A percentile compares a stretch with the other conserved stretches of the same genome.
Conservation (phyloP, 2,329 filamentous ascomycete genomes). For the Botryosphaeria dothidea region DNA sequence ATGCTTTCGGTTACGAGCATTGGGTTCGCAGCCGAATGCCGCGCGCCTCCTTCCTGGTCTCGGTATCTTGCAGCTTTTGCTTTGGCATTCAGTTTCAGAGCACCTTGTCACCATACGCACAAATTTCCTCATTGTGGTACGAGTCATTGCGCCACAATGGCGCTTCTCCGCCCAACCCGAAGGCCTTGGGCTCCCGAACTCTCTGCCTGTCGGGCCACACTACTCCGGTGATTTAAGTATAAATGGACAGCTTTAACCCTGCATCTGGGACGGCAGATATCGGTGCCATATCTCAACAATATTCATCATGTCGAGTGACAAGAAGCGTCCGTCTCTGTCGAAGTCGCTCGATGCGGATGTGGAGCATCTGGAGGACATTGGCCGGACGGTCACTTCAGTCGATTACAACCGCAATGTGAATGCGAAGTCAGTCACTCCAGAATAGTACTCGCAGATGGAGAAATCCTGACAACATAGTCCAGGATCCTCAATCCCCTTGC, state of each 20-base stretch:
- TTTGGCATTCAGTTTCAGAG: background rate
- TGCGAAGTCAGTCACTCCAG: slow-evolving; percentile 27
- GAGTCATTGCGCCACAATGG: background rate
- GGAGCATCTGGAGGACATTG: slow-evolving; percentile 21
- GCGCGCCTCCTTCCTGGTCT: background rate
- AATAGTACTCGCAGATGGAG: background rate
- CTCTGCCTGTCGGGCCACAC: background rate
- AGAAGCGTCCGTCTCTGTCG: slow-evolving; percentile 7
- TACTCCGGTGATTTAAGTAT: background rate
- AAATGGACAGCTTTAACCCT: background rate
- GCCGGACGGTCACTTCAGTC: background rate
- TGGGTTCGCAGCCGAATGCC: background rate
- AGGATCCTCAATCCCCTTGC: slow-evolving; percentile 60
- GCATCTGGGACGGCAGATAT: background rate
- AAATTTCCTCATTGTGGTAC: background rate
- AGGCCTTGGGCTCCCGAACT: too few relatives aligned
- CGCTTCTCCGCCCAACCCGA: background rate
- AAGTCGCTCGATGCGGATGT: slow-evolving; percentile 4
- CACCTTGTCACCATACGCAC: background rate
- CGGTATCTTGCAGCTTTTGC: background rate
- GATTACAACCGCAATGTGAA: slow-evolving; percentile 36
- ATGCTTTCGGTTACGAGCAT: background rate
- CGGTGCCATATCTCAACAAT: slow-evolving; percentile 20
- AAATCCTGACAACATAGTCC: background rate
- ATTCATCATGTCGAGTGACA: slow-evolving; percentile 20